These are phyloP conservation scores for Trichoderma koningii DNA, from an alignment of 2,329 filamentous ascomycete genomes.

Conservation along the genomic window DNA sequence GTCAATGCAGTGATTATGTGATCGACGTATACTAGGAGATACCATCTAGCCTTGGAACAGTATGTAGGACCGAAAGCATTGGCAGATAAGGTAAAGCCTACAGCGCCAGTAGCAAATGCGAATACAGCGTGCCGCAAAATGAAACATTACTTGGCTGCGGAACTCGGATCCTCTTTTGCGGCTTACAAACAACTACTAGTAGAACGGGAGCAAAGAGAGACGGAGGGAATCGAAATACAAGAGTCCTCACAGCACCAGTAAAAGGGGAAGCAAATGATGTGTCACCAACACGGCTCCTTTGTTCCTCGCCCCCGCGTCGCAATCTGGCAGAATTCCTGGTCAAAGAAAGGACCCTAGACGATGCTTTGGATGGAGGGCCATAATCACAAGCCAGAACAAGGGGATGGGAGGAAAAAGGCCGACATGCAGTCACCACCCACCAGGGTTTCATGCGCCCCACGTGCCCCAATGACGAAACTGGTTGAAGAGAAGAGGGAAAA, in stretches of 20 bases:
- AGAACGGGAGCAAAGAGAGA: background rate
- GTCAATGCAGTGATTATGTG: no score
- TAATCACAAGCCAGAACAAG: constrained; percentile 3
- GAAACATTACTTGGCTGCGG: no score
- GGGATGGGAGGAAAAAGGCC: background rate
- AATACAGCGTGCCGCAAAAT: no score
- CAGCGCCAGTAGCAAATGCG: no score
- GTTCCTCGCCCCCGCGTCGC: background rate
- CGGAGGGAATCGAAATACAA: no score
- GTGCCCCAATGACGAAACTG: constrained; percentile 21
- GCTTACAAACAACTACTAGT: no score
- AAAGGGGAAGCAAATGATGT: background rate
- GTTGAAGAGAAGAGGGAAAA: background rate
- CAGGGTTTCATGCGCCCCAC: constrained; percentile 22
- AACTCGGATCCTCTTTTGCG: no score
- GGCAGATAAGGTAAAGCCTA: no score
- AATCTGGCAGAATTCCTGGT: background rate
- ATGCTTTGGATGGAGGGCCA: background rate
- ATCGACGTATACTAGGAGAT: no score
- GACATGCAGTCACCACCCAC: constrained; percentile 8
- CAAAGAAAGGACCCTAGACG: background rate
- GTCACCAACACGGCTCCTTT: background rate
- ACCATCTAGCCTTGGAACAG: no score
- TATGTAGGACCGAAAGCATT: no score
- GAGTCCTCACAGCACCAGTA: background rate